Conservation (phyloP, 1,139 yeast genomes). For the Diutina rugosa region DNA sequence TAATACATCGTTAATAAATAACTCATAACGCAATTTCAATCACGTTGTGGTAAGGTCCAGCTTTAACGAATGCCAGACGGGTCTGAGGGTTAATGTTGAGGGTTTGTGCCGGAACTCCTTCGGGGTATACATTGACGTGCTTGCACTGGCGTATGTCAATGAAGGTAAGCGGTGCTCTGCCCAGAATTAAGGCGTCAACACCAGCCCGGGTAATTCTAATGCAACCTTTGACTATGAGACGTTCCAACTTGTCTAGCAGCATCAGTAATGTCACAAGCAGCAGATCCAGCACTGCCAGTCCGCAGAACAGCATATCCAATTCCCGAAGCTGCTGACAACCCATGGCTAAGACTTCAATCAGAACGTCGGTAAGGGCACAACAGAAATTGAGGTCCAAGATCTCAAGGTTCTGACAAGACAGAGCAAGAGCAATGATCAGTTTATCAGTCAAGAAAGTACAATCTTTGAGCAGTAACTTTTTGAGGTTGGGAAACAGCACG, state of each 20-base stretch:
- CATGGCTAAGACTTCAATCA: slow-evolving; percentile 51
- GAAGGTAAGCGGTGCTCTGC: slow-evolving; percentile 37
- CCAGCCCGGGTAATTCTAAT: slow-evolving; percentile 67
- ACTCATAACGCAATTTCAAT: slow-evolving; percentile 40
- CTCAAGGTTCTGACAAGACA: slow-evolving; percentile 45
- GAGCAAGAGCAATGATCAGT: slow-evolving; percentile 48
- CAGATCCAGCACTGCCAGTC: slow-evolving; percentile 67
- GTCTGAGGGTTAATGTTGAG: slow-evolving; percentile 38
- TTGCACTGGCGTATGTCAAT: slow-evolving; percentile 61
- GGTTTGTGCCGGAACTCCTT: slow-evolving; percentile 41
- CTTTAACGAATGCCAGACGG: slow-evolving; percentile 44
- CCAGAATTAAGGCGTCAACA: slow-evolving; percentile 48
- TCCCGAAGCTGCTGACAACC: slow-evolving; percentile 45
- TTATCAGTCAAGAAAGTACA: slow-evolving; percentile 63
- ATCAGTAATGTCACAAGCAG: slow-evolving; percentile 52
- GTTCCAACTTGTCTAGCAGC: slow-evolving; percentile 33
- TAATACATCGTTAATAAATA: slow-evolving; percentile 3
- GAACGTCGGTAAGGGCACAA: slow-evolving; percentile 58
- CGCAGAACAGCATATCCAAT: slow-evolving; percentile 60
- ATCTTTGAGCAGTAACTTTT: slow-evolving; percentile 44
- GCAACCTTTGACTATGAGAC: slow-evolving; percentile 51
- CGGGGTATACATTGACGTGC: slow-evolving; percentile 46
- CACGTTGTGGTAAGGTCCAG: slow-evolving; percentile 39
- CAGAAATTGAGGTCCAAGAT: slow-evolving; percentile 56
- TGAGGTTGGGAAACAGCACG: slow-evolving; percentile 38